Percentiles rank a stretch among this genome's conserved stretches.
Conservation (phyloP, 2,329 filamentous ascomycete species). For the Alternaria sp. region DNA sequence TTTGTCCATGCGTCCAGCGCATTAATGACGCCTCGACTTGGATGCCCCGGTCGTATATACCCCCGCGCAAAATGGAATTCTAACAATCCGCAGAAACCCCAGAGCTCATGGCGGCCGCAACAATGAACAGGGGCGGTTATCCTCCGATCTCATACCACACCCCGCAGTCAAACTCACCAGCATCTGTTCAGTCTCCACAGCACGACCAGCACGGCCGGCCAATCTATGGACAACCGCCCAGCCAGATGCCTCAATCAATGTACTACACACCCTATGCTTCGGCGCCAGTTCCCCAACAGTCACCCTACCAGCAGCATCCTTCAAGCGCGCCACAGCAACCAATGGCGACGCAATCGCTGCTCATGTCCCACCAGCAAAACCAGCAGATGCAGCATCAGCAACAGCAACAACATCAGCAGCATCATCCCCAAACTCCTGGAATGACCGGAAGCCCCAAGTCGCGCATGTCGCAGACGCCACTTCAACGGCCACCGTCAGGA, state of each 20-base stretch:
- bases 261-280: conserved; percentile 68
- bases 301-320: conserved; percentile 64
- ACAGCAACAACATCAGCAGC: conserved; percentile 52
- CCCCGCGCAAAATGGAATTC: conserved; percentile 21
- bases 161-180: conserved; percentile 92
- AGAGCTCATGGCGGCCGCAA: conserved; percentile 70
- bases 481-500: conserved; percentile 64
- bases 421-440: conserved; percentile 59
- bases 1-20: conserved; percentile 15
- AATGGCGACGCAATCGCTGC: conserved; percentile 54
- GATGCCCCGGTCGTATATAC: conserved; percentile 4
- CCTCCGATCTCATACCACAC: conserved; percentile 90
- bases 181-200: conserved; percentile 88
- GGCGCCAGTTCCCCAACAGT: conserved; percentile 59
- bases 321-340: conserved; percentile 62
- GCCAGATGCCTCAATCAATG: conserved; percentile 83
- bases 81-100: conserved; percentile 73
- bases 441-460: conserved; percentile 67
- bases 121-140: conserved; percentile 71
- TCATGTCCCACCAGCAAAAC: conserved; percentile 61
- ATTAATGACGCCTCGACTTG: conserved; percentile 14
- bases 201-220: conserved; percentile 86
- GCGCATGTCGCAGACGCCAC: conserved; percentile 55
- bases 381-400: conserved; percentile 50
- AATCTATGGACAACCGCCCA: conserved; percentile 80